These are phyloP conservation scores for Tuber brumale DNA, from an alignment of 495 filamentous ascomycete species.

Conservation along the genomic window DNA sequence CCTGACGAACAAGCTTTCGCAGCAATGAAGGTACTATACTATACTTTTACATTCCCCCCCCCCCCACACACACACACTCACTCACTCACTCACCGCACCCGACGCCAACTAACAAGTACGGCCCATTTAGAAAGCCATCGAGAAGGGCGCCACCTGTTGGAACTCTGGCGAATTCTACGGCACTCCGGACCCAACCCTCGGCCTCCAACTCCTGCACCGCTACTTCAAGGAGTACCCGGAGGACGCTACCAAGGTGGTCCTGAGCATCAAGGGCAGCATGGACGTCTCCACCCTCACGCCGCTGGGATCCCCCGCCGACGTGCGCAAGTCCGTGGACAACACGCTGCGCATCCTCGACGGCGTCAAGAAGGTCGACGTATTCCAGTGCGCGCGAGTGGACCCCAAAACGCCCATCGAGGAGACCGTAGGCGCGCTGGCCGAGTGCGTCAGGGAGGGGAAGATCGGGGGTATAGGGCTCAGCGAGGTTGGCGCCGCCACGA, in stretches of 20 bases:
- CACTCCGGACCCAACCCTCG: slow-evolving; percentile 35
- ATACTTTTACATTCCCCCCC: no score
- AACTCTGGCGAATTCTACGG: slow-evolving; percentile 44
- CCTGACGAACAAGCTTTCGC: slow-evolving; percentile 40
- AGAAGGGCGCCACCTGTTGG: slow-evolving; percentile 41
- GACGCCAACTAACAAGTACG: slow-evolving; percentile 5
- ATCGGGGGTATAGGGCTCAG: slow-evolving; percentile 71
- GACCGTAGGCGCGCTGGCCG: slow-evolving; percentile 49
- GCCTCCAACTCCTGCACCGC: slow-evolving; percentile 51
- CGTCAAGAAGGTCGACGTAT: slow-evolving; percentile 76
- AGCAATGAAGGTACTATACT: slow-evolving; percentile 30
- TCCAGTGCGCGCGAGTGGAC: slow-evolving; percentile 70
- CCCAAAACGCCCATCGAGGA: slow-evolving; percentile 55
- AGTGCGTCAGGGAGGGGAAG: slow-evolving; percentile 57
- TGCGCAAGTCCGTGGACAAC: slow-evolving; percentile 62
- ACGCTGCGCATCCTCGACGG: slow-evolving; percentile 58
- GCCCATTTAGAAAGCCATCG: slow-evolving; percentile 32
- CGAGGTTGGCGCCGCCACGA: slow-evolving; percentile 67
- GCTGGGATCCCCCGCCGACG: slow-evolving; percentile 57
- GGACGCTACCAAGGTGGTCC: slow-evolving; percentile 54
- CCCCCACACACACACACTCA: neutral
- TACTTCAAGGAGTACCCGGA: slow-evolving; percentile 59
- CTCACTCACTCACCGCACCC: no score
- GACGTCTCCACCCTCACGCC: slow-evolving; percentile 24
- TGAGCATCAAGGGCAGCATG: slow-evolving; percentile 56